phyloP scores from a whole-genome alignment of 2,329 filamentous ascomycete species.

The Calonectria hongkongensis region DNA sequence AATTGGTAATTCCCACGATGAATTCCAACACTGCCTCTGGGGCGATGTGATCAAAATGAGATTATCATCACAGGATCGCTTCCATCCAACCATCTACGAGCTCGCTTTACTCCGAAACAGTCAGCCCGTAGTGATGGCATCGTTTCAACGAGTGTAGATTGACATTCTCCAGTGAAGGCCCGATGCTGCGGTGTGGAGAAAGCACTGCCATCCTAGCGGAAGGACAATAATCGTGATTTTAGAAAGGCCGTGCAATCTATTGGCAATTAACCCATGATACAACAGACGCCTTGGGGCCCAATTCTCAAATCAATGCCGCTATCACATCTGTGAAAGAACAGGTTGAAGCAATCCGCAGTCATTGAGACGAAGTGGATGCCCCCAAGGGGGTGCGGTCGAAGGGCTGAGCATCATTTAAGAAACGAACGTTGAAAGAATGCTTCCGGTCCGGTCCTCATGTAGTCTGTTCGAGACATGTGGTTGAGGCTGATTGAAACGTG shows the following conservation, averaged over 20 bases:
- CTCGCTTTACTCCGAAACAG: neutral
- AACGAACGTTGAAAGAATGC: constrained; percentile 2
- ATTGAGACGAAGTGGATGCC: neutral
- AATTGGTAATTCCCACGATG: too few species aligned
- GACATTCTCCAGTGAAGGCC: neutral
- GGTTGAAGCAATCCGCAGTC: neutral
- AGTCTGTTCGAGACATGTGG: too few species aligned
- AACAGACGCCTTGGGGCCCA: neutral
- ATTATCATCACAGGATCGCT: neutral
- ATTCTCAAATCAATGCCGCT: neutral
- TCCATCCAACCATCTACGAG: neutral
- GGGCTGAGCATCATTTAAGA: neutral
- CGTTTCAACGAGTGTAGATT: neutral
- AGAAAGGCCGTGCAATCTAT: neutral
- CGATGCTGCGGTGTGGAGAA: neutral
- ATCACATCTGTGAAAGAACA: neutral
- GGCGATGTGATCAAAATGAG: neutral
- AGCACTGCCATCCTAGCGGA: neutral
- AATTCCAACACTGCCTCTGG: neutral
- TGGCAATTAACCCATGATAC: neutral
- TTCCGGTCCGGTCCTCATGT: neutral
- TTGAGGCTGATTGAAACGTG: too few species aligned
- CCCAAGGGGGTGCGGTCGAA: neutral
- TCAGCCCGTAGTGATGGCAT: neutral
- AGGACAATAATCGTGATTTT: neutral